Evolutionary conservation across 1,284 basidiomycete species (phyloP).

Genomic region (Coniferiporia sulphurascens): DNA sequence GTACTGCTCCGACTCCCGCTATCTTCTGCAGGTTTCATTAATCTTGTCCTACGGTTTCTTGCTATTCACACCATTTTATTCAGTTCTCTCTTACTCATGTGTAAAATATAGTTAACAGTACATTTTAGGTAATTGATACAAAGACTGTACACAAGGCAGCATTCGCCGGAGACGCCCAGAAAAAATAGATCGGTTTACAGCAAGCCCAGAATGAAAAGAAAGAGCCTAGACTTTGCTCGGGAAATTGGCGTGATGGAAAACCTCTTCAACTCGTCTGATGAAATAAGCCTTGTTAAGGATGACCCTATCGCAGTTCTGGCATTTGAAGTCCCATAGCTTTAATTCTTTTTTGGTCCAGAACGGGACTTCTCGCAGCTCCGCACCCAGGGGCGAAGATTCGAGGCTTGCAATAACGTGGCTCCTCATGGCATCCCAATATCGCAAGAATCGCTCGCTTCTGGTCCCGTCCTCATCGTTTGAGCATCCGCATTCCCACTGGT

Average conservation of each 20-base stretch:
- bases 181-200: no score
- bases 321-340: not conserved
- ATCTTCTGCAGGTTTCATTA: no score
- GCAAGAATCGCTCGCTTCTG: not conserved
- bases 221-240: not conserved
- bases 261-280: not conserved
- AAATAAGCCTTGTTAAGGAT: conserved; percentile 3
- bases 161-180: no score
- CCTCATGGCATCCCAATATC: conserved; percentile 5
- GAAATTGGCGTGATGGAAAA: not conserved
- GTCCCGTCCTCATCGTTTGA: conserved; percentile 3
- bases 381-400: not conserved
- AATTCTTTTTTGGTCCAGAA: conserved; percentile 2
- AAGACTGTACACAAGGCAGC: no score
- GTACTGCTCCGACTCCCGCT: no score
- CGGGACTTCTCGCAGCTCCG: not conserved
- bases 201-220: no score
- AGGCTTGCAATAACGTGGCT: not conserved
- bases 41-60: no score
- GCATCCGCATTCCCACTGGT: conserved; percentile 5
- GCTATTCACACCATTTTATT: no score
- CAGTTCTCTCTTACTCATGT: no score
- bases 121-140: no score
- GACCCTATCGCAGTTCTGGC: not conserved
- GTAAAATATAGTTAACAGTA: no score